A percentile compares a stretch with the other conserved stretches of the same genome.
phyloP scores from a whole-genome alignment of 2,329 filamentous ascomycete genomes.

The Plenodomus tracheiphilus region DNA sequence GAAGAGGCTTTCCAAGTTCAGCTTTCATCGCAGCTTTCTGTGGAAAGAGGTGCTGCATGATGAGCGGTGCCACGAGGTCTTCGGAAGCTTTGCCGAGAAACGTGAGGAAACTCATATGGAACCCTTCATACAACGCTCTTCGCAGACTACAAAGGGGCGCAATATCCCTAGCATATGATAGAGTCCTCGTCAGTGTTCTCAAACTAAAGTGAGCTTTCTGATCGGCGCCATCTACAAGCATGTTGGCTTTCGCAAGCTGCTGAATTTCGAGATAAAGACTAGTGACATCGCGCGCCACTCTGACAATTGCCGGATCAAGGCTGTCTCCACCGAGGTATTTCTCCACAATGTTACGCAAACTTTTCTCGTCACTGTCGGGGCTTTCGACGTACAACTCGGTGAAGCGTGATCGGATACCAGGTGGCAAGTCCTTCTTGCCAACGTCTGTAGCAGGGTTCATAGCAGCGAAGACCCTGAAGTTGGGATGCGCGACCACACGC shows the following conservation, averaged over 20 bases:
- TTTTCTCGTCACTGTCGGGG: conserved; percentile 83
- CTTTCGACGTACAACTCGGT: conserved; percentile 94
- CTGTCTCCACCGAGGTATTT: conserved; percentile 75
- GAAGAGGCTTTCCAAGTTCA: conserved; percentile 76
- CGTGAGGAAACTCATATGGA: conserved; percentile 97
- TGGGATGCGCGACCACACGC: conserved; percentile 82
- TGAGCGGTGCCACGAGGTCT: conserved; percentile 73
- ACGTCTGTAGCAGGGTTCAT: conserved; percentile 99
- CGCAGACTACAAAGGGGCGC: conserved; percentile 81
- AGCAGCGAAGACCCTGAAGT: conserved; percentile 95
- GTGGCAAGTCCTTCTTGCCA: conserved; percentile 90
- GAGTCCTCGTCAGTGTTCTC: conserved; percentile 84
- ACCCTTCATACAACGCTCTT: conserved; percentile 88
- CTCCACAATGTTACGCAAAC: conserved; percentile 84
- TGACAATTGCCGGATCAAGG: conserved; percentile 68
- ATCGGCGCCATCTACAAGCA: conserved; percentile 89
- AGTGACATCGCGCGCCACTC: conserved; percentile 78
- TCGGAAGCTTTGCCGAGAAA: conserved; percentile 83
- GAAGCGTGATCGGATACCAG: conserved; percentile 86
- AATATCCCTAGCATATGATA: conserved; percentile 87
- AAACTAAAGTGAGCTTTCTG: conserved; percentile 97
- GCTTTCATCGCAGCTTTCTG: conserved; percentile 70
- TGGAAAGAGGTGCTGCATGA: conserved; percentile 77
- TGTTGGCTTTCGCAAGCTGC: conserved; percentile 75
- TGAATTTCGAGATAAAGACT: conserved; percentile 89